Base-by-base conservation (phyloP, 2,329 filamentous ascomycete genomes). In the Knufia fluminis region DNA sequence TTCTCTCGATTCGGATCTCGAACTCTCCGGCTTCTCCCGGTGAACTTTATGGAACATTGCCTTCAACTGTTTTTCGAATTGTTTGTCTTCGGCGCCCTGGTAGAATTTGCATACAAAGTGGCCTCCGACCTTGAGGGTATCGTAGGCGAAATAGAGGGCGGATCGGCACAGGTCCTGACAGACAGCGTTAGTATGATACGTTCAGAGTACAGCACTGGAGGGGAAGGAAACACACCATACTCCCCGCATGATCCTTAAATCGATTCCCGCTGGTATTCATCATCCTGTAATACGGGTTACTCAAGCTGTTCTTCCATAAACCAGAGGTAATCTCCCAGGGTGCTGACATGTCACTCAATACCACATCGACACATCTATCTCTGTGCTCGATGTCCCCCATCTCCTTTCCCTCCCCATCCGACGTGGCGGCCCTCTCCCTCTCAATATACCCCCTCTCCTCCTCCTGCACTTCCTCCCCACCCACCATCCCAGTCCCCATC, bases 91-190 rank as follows among this genome's bases (percentile, higher is more conserved):
- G 3, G 75, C 66, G 2, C 92, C 92, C 65, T 94, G 87, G 66
- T 97, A 98, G 68, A 94, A 98, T 67, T 98, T 98, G 77, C 91
- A 96, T 39, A 98, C 78, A 60, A 98, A 95, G 64, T 94, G 85
- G 1, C 94, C 92, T 17, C 87, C 88, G 2, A 78, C 69, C 59
- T 79, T 83, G 19, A 98, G 75, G 6, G 87, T 92, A 58, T 95
- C 87, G 66, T 82, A 86, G 45, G 85, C 82, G 68, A 98, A 98
- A 12, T 76, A 74, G 38, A 98, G 73, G 3, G 92, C 92, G 20
- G 91, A 87, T 54, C 77, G 71, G 67, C 92, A 98, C 35, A 98
- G 80, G 64, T 96, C 89, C 92, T 97, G 62, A 12, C 7, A 8
- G 62, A 12, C 7, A 8, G 24, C 16, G n/a, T 28, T 9, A 20